These are phyloP conservation scores for Filosporella fistucella DNA, from an alignment of 495 filamentous ascomycete genomes.

Conservation along the genomic window DNA sequence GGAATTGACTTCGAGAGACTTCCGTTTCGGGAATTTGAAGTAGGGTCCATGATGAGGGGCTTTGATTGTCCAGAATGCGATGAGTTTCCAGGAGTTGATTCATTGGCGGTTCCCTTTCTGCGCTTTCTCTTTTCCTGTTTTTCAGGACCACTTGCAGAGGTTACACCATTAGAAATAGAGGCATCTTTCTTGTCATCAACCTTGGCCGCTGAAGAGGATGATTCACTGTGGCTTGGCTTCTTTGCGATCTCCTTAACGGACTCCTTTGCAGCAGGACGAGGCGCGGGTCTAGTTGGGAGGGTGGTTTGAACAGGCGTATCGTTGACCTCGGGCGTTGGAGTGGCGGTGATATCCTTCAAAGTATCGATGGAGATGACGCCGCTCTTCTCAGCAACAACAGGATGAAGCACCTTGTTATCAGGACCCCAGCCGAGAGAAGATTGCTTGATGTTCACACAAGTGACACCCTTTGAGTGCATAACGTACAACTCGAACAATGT, in stretches of 20 bases:
- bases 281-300: conserved; percentile 9
- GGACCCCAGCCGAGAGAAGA: conserved; percentile 84
- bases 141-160: conserved; percentile 13
- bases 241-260: conserved; percentile 15
- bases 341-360: conserved; percentile 35
- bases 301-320: conserved; percentile 7
- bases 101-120: conserved; percentile 15
- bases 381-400: conserved; percentile 68
- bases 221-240: conserved; percentile 16
- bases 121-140: conserved; percentile 23
- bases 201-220: conserved; percentile 28
- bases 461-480: conserved; percentile 95
- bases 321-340: conserved; percentile 27
- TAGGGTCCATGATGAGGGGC: conserved; percentile 17
- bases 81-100: conserved; percentile 3
- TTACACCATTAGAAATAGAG: conserved; percentile 6
- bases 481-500: conserved; percentile 90
- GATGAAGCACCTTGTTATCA: conserved; percentile 76
- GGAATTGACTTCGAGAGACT: conserved; percentile 9
- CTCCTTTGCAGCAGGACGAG: conserved; percentile 21
- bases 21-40: conserved; percentile 17
- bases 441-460: conserved; percentile 76
- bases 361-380: conserved; percentile 39
- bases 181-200: conserved; percentile 31
- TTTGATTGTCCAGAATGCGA: conserved; percentile 21